Conservation (phyloP, 2,329 filamentous ascomycete genomes). For the Pestalotiopsis sp. region DNA sequence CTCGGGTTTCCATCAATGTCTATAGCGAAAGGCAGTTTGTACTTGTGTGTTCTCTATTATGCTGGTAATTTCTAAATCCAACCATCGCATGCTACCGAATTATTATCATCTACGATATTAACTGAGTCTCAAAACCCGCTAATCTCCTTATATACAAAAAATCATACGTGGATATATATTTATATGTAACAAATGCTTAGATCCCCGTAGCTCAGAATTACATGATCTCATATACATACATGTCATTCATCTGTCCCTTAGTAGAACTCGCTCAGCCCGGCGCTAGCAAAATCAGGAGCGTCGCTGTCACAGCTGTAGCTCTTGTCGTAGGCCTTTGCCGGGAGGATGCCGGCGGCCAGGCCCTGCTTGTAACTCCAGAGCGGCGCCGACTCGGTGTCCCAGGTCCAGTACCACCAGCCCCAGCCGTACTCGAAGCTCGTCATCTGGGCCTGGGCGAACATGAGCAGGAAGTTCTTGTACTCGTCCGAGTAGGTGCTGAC, state of each 20-base stretch:
- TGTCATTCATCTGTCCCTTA: neutral
- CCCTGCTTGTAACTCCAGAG: conserved; percentile 94
- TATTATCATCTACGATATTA: too few species aligned
- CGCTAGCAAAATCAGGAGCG: conserved; percentile 53
- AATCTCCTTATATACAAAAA: neutral
- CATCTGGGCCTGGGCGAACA: conserved; percentile 97
- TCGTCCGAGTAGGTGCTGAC: conserved; percentile 63
- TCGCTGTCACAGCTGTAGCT: conserved; percentile 66
- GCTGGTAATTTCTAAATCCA: too few species aligned
- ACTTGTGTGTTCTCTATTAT: too few species aligned
- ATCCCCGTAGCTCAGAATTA: neutral
- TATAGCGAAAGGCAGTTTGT: too few species aligned
- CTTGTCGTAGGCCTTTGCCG: conserved; percentile 68
- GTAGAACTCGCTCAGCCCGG: conserved; percentile 44
- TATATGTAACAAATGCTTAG: neutral
- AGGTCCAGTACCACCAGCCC: conserved; percentile 99
- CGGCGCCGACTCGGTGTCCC: conserved; percentile 81
- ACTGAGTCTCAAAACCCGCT: too few species aligned
- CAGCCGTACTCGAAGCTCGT: conserved; percentile 86
- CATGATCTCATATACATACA: neutral
- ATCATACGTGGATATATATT: neutral
- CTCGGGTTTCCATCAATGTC: too few species aligned
- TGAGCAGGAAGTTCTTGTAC: conserved; percentile 84
- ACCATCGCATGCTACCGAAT: too few species aligned
- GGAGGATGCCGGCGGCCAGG: conserved; percentile 75